phyloP scores from a whole-genome alignment of 1,284 basidiomycete species.

The Microstroma glucosiphilum region DNA sequence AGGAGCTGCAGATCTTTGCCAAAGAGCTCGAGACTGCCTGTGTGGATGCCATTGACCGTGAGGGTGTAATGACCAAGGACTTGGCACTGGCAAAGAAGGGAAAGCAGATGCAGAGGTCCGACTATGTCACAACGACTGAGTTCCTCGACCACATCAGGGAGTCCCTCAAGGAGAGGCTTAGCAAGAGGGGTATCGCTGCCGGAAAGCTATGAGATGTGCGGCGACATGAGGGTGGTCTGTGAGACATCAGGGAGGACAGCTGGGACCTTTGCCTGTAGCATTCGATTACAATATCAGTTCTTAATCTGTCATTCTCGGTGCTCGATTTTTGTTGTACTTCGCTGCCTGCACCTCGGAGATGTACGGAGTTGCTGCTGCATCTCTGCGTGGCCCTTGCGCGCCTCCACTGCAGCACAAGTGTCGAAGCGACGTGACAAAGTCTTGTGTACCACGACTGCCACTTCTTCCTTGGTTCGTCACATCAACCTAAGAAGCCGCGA shows the following conservation, averaged over 20 bases:
- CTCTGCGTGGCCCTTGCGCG: too few relatives aligned
- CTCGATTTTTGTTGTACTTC: too few relatives aligned
- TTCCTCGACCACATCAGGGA: constrained; percentile 46
- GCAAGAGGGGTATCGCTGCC: constrained; percentile 28
- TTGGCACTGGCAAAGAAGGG: constrained; percentile 91
- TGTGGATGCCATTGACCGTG: constrained; percentile 81
- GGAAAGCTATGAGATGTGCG: constrained; percentile 32
- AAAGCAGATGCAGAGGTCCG: constrained; percentile 56
- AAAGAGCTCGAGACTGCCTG: constrained; percentile 76
- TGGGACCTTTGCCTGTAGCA: too few relatives aligned
- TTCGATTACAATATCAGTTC: too few relatives aligned
- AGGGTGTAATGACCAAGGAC: constrained; percentile 85
- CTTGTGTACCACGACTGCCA: too few relatives aligned
- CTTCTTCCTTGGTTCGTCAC: too few relatives aligned
- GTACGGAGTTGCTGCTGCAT: too few relatives aligned
- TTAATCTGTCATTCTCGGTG: too few relatives aligned
- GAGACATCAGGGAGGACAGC: background rate
- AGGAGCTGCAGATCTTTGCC: constrained; percentile 70
- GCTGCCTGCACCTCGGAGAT: too few relatives aligned
- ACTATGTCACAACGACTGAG: constrained; percentile 48
- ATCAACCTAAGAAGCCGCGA: too few relatives aligned
- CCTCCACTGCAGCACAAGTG: too few relatives aligned
- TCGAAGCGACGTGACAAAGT: too few relatives aligned
- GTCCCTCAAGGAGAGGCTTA: constrained; percentile 33
- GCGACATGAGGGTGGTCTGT: background rate